Evolutionary conservation across 768 basidiomycete genomes (phyloP).

Genomic region (Phanerodontia chrysosporium): DNA sequence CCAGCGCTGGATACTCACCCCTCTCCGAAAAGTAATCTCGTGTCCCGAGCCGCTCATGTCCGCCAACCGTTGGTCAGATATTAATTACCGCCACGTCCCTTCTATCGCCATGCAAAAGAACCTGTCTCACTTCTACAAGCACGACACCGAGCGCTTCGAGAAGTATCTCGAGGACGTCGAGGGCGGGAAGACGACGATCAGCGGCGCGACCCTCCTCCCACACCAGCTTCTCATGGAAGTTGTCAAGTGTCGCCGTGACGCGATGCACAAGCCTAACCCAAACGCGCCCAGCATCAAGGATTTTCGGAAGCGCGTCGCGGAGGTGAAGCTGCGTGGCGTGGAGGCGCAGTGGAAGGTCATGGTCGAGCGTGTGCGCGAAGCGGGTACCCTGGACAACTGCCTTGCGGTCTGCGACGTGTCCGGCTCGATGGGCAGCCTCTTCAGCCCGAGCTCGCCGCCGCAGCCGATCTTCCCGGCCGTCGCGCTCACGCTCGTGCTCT

Average conservation of each 20-base stretch:
- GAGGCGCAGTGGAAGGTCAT: constrained; percentile 69
- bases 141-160: constrained; percentile 57
- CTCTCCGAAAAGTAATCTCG: constrained; percentile 41
- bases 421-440: constrained; percentile 57
- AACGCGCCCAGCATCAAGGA: constrained; percentile 20
- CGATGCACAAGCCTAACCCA: neutral
- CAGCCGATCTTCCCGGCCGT: constrained; percentile 58
- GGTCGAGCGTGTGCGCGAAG: constrained; percentile 46
- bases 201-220: constrained; percentile 65
- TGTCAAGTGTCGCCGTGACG: neutral
- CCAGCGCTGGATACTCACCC: constrained; percentile 55
- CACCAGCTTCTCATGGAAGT: constrained; percentile 52
- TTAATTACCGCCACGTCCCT: constrained; percentile 55
- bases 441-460: neutral
- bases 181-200: constrained; percentile 49
- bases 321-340: constrained; percentile 39
- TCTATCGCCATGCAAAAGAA: constrained; percentile 61
- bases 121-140: constrained; percentile 47
- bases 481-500: constrained; percentile 61
- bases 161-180: constrained; percentile 55
- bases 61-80: constrained; percentile 51
- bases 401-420: constrained; percentile 74
- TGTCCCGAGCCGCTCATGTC: constrained; percentile 65
- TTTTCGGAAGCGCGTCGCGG: constrained; percentile 27
- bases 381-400: constrained; percentile 54